These are phyloP conservation scores for Helicostylum pulchrum DNA, from an alignment of 192 early-diverging fungal species.

Conservation along the genomic window DNA sequence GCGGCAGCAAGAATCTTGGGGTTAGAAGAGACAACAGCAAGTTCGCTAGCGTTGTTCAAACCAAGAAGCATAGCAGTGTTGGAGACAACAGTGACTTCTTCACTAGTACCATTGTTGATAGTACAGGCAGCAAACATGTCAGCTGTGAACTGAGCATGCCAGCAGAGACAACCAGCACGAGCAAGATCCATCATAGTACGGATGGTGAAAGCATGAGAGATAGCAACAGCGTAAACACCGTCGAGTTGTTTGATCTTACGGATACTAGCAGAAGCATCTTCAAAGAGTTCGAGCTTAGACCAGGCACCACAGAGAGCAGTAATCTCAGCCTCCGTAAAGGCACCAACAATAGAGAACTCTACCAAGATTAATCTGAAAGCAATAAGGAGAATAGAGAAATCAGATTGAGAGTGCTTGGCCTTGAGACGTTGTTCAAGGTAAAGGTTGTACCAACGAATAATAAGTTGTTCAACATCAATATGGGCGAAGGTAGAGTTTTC, in stretches of 20 bases:
- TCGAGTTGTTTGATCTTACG: slow-evolving; percentile 20
- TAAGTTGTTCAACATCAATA: slow-evolving; percentile 2
- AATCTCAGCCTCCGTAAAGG: slow-evolving; percentile 12
- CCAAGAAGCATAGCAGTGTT: slow-evolving; percentile 14
- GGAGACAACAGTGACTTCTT: slow-evolving; percentile 11
- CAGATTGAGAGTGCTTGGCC: not conserved
- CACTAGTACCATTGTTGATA: slow-evolving; percentile 9
- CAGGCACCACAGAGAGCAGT: slow-evolving; percentile 12
- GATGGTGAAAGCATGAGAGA: slow-evolving; percentile 24
- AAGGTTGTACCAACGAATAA: slow-evolving; percentile 20
- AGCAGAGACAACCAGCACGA: slow-evolving; percentile 19
- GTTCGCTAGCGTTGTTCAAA: slow-evolving; percentile 12
- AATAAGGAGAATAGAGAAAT: slow-evolving; percentile 5
- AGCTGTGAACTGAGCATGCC: slow-evolving; percentile 22
- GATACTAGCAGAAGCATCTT: slow-evolving; percentile 17
- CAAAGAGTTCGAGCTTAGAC: slow-evolving; percentile 20
- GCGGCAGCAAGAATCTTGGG: slow-evolving; percentile 11
- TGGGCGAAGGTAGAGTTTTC: not conserved
- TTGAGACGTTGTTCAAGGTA: slow-evolving; percentile 8
- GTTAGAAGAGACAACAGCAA: slow-evolving; percentile 21
- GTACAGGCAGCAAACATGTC: slow-evolving; percentile 21
- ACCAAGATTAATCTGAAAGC: slow-evolving; percentile 8
- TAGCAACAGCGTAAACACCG: slow-evolving; percentile 19
- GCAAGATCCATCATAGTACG: slow-evolving; percentile 26
- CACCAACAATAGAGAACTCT: slow-evolving; percentile 8